phyloP scores from a whole-genome alignment of 441 rosid species.

The Adansonia madagascariensis region DNA sequence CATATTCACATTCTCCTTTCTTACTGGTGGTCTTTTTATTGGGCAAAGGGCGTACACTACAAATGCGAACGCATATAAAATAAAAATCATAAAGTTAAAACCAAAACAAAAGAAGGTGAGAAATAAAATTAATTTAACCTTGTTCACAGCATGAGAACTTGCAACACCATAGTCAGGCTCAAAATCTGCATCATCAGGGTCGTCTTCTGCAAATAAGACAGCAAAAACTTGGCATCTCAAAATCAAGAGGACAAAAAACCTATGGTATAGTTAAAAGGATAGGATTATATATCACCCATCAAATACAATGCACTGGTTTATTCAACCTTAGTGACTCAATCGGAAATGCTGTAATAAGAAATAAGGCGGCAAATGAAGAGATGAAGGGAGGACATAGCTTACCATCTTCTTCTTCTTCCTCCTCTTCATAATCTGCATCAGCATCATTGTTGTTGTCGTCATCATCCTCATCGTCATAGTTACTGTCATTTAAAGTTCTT shows the following conservation, averaged over 20 bases:
- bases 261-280: background rate
- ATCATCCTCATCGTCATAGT: slow-evolving; percentile 40
- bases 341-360: background rate
- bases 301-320: background rate
- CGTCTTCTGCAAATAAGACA: slow-evolving; percentile 72
- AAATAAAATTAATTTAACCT: slow-evolving; percentile 51
- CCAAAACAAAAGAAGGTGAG: background rate
- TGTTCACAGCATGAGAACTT: slow-evolving; percentile 45
- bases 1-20: slow-evolving; percentile 5
- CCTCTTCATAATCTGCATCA: slow-evolving; percentile 79
- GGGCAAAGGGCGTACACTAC: background rate
- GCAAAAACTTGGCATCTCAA: slow-evolving; percentile 28
- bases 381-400: slow-evolving; percentile 32
- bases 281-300: background rate
- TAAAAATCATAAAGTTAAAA: background rate
- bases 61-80: slow-evolving; percentile 12
- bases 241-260: slow-evolving; percentile 23
- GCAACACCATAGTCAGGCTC: slow-evolving; percentile 68
- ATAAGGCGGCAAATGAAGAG: slow-evolving; percentile 11
- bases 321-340: background rate
- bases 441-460: slow-evolving; percentile 54
- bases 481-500: slow-evolving; percentile 45
- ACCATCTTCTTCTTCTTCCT: slow-evolving; percentile 91
- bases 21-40: background rate
- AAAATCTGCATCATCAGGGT: slow-evolving; percentile 96